phyloP scores from a whole-genome alignment of 1,139 yeast genomes.

The Meyerozyma athensensis region DNA sequence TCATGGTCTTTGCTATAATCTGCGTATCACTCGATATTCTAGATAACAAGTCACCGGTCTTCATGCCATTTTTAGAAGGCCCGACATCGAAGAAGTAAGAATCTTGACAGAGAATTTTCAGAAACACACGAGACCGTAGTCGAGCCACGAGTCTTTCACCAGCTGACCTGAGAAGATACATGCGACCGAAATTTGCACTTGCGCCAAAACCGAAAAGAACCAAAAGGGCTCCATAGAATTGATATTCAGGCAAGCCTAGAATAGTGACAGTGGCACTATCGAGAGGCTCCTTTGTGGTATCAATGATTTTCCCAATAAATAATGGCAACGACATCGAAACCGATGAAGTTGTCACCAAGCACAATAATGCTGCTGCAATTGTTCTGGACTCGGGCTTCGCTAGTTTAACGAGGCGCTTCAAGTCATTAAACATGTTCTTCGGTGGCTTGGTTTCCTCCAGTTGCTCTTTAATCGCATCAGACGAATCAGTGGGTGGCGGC shows the following conservation, averaged over 20 bases:
- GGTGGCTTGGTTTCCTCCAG: constrained; percentile 7
- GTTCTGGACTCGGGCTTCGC: constrained; percentile 37
- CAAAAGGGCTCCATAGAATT: constrained; percentile 31
- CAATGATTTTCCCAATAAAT: constrained; percentile 68
- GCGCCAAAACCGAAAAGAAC: constrained; percentile 66
- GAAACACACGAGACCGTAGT: constrained; percentile 70
- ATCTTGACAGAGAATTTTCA: constrained; percentile 76
- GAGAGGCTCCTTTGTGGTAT: constrained; percentile 30
- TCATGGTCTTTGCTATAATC: constrained; percentile 79
- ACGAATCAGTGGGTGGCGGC: constrained; percentile 1
- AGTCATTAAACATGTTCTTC: constrained; percentile 13
- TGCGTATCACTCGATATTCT: constrained; percentile 86
- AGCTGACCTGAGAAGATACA: constrained; percentile 63
- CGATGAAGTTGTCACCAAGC: constrained; percentile 52
- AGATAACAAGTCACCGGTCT: constrained; percentile 91
- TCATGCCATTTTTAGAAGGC: constrained; percentile 42
- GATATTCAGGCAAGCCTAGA: constrained; percentile 29
- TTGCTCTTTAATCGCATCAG: background rate
- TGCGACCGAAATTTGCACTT: constrained; percentile 73
- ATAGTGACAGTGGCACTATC: constrained; percentile 21
- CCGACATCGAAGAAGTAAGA: constrained; percentile 90
- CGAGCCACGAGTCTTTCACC: constrained; percentile 89
- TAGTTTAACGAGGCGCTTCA: constrained; percentile 25
- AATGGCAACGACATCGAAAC: constrained; percentile 69
- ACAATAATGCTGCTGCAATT: constrained; percentile 47